Percentiles rank a stretch among this genome's conserved stretches.
phyloP scores from a whole-genome alignment of 805 yeast genomes.

The Metschnikowia similis region DNA sequence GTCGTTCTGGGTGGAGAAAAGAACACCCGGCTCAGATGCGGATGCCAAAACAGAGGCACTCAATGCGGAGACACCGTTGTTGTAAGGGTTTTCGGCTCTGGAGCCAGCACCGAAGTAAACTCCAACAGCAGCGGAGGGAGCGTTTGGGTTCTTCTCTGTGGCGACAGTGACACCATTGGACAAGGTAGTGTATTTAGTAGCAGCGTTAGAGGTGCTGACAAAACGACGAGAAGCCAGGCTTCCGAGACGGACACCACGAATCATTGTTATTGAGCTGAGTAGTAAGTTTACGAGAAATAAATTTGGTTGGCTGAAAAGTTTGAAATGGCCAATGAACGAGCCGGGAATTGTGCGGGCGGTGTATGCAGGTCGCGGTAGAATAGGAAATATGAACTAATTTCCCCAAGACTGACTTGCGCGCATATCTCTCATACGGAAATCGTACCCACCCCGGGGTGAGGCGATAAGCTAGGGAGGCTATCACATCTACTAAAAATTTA shows the following conservation, averaged over 20 bases:
- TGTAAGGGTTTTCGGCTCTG: slow-evolving; percentile 72
- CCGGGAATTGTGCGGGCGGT: slow-evolving; percentile 12
- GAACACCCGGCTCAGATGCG: slow-evolving; percentile 49
- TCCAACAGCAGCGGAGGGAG: slow-evolving; percentile 61
- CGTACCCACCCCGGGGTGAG: neutral
- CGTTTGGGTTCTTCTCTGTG: slow-evolving; percentile 55
- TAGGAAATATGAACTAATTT: neutral
- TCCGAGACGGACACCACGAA: slow-evolving; percentile 40
- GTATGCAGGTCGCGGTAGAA: slow-evolving; percentile 10
- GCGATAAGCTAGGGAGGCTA: too few relatives aligned
- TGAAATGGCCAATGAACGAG: slow-evolving; percentile 18
- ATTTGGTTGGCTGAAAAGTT: slow-evolving; percentile 9
- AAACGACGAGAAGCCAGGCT: slow-evolving; percentile 46
- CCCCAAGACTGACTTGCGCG: neutral
- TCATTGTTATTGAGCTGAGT: slow-evolving; percentile 22
- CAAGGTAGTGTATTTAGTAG: slow-evolving; percentile 67
- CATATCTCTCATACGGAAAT: neutral
- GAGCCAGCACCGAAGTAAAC: slow-evolving; percentile 74
- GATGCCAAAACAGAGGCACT: slow-evolving; percentile 48
- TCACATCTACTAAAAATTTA: neutral
- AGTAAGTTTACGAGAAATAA: slow-evolving; percentile 7
- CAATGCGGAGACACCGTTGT: slow-evolving; percentile 75
- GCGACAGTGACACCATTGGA: slow-evolving; percentile 74
- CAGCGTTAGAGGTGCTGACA: slow-evolving; percentile 52
- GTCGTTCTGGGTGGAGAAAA: slow-evolving; percentile 48